A percentile compares a stretch with the other conserved stretches of the same genome.
Evolutionary conservation across 768 basidiomycete genomes (phyloP).

Genomic region (Sistotremastrum niveocremeum): DNA sequence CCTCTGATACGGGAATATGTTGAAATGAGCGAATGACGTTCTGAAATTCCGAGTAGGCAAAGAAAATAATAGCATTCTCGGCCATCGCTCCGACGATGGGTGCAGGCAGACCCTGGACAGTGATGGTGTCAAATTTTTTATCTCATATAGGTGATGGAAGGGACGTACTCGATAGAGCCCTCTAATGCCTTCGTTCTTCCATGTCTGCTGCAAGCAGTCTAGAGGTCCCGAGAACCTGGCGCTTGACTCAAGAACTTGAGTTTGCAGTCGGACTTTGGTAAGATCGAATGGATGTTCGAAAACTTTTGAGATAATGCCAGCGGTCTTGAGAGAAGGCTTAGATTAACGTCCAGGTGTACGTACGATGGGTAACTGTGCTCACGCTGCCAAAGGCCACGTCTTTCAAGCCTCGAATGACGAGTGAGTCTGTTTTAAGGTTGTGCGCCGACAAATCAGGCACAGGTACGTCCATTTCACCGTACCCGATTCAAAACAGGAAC

Average conservation of each 20-base stretch:
- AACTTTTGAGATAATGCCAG: slow-evolving; percentile 79
- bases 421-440: too few species aligned
- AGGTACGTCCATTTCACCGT: too few species aligned
- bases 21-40: slow-evolving; percentile 35
- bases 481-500: too few species aligned
- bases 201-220: slow-evolving; percentile 78
- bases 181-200: slow-evolving; percentile 62
- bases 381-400: slow-evolving; percentile 49
- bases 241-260: slow-evolving; percentile 65
- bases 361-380: slow-evolving; percentile 14
- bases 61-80: slow-evolving; percentile 81
- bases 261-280: slow-evolving; percentile 87
- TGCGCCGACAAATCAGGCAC: too few species aligned
- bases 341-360: slow-evolving; percentile 1
- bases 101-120: slow-evolving; percentile 67
- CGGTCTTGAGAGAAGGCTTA: slow-evolving; percentile 32
- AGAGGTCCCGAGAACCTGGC: slow-evolving; percentile 72
- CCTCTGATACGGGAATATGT: slow-evolving; percentile 20
- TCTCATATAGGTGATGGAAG: not conserved
- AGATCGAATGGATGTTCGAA: slow-evolving; percentile 95
- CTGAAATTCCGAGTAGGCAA: slow-evolving; percentile 72
- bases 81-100: slow-evolving; percentile 86
- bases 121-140: not conserved
- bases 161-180: slow-evolving; percentile 76
- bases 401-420: slow-evolving; percentile 15